These are phyloP conservation scores for Leccinum uliginosum DNA, from an alignment of 768 basidiomycete genomes.

Conservation along the genomic window DNA sequence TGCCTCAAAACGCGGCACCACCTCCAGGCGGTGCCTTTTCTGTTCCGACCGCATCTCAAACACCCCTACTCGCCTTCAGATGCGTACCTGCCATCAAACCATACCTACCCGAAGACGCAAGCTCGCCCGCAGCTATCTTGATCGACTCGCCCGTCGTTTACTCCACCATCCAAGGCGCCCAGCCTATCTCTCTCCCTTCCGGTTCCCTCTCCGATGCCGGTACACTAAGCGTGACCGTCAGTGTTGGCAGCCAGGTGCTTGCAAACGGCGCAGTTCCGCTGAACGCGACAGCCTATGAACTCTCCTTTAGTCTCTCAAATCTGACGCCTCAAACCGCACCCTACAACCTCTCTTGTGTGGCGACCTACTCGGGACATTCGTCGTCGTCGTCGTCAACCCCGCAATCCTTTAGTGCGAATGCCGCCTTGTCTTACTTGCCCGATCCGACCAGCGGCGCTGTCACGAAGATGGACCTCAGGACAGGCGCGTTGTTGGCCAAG, in stretches of 20 bases:
- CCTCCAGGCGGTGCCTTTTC: constrained; percentile 49
- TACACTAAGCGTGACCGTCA: constrained; percentile 40
- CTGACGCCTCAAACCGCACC: constrained; percentile 38
- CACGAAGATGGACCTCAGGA: constrained; percentile 58
- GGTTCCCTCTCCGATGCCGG: constrained; percentile 25
- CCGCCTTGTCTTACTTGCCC: constrained; percentile 47
- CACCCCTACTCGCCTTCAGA: constrained; percentile 50
- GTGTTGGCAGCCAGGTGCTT: constrained; percentile 40
- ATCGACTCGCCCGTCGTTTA: constrained; percentile 50
- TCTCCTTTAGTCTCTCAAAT: constrained; percentile 44
- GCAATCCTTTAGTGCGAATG: constrained; percentile 41
- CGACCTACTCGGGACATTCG: constrained; percentile 26
- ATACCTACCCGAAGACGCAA: constrained; percentile 51
- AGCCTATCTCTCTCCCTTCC: constrained; percentile 35
- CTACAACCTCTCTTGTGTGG: constrained; percentile 29
- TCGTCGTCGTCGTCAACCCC: constrained; percentile 28
- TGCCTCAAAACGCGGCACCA: constrained; percentile 30
- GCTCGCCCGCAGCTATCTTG: constrained; percentile 41
- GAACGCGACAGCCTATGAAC: constrained; percentile 45
- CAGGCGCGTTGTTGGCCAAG: constrained; percentile 49
- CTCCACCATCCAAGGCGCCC: constrained; percentile 41
- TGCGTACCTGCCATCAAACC: constrained; percentile 57
- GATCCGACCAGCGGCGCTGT: constrained; percentile 43
- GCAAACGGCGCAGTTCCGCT: constrained; percentile 45
- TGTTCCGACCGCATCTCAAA: constrained; percentile 32